phyloP scores from a whole-genome alignment of 208 protist genomes.

The Leishmania guyanensis region DNA sequence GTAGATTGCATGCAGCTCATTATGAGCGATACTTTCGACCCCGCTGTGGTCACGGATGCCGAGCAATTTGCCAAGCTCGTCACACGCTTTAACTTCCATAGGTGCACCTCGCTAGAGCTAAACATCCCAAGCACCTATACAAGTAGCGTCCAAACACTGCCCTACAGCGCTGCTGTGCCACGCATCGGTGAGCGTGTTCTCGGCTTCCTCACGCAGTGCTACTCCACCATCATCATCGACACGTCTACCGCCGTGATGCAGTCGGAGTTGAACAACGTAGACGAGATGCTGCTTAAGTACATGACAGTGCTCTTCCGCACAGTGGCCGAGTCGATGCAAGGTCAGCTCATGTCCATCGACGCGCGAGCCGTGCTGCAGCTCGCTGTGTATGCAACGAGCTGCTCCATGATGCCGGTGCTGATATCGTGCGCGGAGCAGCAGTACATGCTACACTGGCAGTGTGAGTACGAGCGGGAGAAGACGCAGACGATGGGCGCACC shows the following conservation, averaged over 20 bases:
- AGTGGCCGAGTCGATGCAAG: conserved; percentile 69
- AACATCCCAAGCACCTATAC: conserved; percentile 55
- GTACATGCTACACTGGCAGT: conserved; percentile 82
- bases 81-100: conserved; percentile 64
- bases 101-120: conserved; percentile 66
- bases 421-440: conserved; percentile 88
- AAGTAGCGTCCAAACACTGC: conserved; percentile 52
- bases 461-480: conserved; percentile 59
- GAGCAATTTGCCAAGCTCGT: conserved; percentile 66
- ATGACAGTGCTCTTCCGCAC: conserved; percentile 87
- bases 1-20: conserved; percentile 67
- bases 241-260: conserved; percentile 60
- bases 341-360: conserved; percentile 60
- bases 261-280: conserved; percentile 90
- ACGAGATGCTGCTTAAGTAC: conserved; percentile 93
- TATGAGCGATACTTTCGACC: conserved; percentile 61
- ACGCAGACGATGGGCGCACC: conserved; percentile 70
- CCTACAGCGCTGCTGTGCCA: conserved; percentile 78
- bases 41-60: conserved; percentile 43
- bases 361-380: conserved; percentile 62
- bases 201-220: conserved; percentile 72
- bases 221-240: conserved; percentile 74
- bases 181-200: conserved; percentile 59
- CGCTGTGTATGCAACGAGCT: conserved; percentile 79
- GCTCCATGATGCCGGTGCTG: conserved; percentile 75